phyloP scores from a whole-genome alignment of 2,329 filamentous ascomycete genomes.

The Spiromastix sp. region DNA sequence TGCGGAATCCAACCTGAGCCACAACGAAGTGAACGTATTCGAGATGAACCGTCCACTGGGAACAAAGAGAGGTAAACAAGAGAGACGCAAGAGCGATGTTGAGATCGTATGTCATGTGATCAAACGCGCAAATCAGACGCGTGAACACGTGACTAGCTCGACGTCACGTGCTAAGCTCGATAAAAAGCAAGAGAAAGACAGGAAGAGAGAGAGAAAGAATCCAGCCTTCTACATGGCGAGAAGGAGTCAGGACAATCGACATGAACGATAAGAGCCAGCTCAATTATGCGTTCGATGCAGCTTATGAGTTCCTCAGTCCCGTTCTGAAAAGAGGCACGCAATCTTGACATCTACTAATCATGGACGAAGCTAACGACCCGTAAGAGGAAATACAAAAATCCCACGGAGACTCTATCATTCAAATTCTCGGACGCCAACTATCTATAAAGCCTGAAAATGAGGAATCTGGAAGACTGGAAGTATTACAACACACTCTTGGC shows the following conservation, averaged over 20 bases:
- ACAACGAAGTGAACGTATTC: too few species aligned
- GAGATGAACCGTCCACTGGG: too few species aligned
- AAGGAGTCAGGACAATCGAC: conserved; percentile 17
- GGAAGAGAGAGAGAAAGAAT: too few species aligned
- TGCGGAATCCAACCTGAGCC: too few species aligned
- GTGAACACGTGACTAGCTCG: neutral
- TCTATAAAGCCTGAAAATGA: conserved; percentile 9
- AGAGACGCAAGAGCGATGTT: neutral
- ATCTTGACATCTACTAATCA: conserved; percentile 11
- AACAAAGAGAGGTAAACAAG: neutral
- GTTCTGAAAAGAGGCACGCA: conserved; percentile 32
- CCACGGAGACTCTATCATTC: conserved; percentile 24
- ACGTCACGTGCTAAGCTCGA: conserved; percentile 1
- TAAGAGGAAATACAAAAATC: conserved; percentile 31
- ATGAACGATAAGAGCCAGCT: too few species aligned
- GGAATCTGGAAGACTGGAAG: conserved; percentile 15
- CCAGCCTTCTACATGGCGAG: too few species aligned
- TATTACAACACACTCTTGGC: conserved; percentile 25
- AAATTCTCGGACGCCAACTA: conserved; percentile 19
- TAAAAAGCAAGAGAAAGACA: too few species aligned
- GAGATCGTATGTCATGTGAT: too few species aligned
- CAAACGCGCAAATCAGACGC: too few species aligned
- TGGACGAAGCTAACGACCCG: conserved; percentile 18
- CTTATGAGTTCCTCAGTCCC: conserved; percentile 26
- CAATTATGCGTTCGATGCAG: conserved; percentile 23